Evolutionary conservation across 2,329 filamentous ascomycete genomes (phyloP).

Genomic region (Chaetomiaceae sp.): DNA sequence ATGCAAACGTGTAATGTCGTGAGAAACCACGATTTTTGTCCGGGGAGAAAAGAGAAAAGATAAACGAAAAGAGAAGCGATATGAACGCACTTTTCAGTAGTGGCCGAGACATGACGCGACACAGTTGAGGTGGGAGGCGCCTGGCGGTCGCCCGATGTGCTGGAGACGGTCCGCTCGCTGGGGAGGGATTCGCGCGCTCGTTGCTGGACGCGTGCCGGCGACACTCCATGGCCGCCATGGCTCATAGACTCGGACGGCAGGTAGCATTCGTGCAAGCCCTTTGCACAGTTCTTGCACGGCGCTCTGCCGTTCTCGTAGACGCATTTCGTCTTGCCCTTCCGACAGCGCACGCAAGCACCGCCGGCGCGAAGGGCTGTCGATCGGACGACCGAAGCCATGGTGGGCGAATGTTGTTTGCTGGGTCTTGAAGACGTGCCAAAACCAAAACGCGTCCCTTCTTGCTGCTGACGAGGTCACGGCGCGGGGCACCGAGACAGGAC

Average conservation of each 20-base stretch:
- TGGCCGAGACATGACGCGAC: constrained; percentile 45
- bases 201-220: constrained; percentile 49
- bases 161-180: constrained; percentile 46
- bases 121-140: constrained; percentile 41
- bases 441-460: background rate
- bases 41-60: background rate
- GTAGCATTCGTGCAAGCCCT: constrained; percentile 61
- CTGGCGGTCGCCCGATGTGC: constrained; percentile 41
- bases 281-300: constrained; percentile 61
- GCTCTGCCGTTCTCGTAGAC: constrained; percentile 59
- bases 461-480: background rate
- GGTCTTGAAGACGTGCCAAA: background rate
- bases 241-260: constrained; percentile 57
- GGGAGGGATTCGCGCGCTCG: constrained; percentile 53
- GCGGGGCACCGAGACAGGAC: background rate
- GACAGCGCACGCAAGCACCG: constrained; percentile 58
- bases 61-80: constrained; percentile 4
- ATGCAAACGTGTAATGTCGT: background rate
- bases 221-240: constrained; percentile 54
- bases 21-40: background rate
- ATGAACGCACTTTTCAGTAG: constrained; percentile 48
- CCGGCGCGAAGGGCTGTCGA: constrained; percentile 57
- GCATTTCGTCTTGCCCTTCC: constrained; percentile 61
- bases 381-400: constrained; percentile 38
- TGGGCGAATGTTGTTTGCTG: background rate